A percentile compares a stretch with the other conserved stretches of the same genome.
Conservation (phyloP, 345 rosid species). For the Theobroma cacao region DNA sequence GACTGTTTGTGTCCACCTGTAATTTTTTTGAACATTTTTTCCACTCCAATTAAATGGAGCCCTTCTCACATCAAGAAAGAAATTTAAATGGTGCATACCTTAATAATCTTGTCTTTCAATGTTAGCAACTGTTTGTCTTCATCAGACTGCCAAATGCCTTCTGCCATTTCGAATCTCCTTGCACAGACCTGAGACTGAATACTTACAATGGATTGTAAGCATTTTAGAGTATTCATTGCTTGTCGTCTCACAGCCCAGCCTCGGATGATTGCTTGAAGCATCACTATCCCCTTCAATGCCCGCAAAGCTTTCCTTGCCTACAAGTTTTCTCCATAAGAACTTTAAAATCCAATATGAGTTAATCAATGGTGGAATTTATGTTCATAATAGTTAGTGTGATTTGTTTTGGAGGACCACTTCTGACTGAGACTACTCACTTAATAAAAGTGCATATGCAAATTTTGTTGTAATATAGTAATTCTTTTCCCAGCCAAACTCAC, state of each 20-base stretch:
- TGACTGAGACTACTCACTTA: not conserved
- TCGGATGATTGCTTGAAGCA: slow-evolving; percentile 85
- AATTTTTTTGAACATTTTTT: not conserved
- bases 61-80: not conserved
- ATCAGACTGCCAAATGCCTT: slow-evolving; percentile 31
- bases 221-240: slow-evolving; percentile 70
- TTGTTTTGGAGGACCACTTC: not conserved
- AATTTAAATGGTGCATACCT: slow-evolving; percentile 29
- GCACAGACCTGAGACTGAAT: slow-evolving; percentile 73
- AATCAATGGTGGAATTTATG: not conserved
- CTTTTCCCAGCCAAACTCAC: not conserved
- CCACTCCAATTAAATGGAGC: not conserved
- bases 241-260: slow-evolving; percentile 82
- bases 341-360: not conserved
- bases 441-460: not conserved
- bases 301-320: slow-evolving; percentile 90
- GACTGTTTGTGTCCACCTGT: slow-evolving; percentile 66
- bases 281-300: slow-evolving; percentile 89
- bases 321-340: slow-evolving; percentile 13
- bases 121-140: slow-evolving; percentile 44
- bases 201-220: slow-evolving; percentile 79
- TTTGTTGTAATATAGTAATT: not conserved
- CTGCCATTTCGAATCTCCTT: slow-evolving; percentile 43
- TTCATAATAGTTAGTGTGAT: not conserved
- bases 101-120: slow-evolving; percentile 51